A percentile compares a stretch with the other conserved stretches of the same genome.
These are phyloP conservation scores for Kwoniella europaea DNA, from an alignment of 768 basidiomycete genomes.

Conservation along the genomic window DNA sequence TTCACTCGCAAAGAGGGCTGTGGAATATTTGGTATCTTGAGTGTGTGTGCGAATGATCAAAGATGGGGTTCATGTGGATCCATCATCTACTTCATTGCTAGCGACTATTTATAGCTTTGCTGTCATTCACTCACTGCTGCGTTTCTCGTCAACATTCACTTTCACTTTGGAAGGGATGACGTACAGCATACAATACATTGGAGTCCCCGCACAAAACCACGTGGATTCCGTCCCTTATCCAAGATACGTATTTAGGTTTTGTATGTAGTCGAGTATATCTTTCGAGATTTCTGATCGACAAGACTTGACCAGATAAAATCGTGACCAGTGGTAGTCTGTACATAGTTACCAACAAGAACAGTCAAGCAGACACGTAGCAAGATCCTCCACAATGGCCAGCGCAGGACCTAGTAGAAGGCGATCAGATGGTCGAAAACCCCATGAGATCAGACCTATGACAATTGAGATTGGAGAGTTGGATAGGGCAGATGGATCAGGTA, in stretches of 20 bases:
- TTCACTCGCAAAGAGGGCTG: too few species aligned
- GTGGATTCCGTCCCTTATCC: background rate
- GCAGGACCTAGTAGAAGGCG: conserved; percentile 31
- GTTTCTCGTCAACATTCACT: too few species aligned
- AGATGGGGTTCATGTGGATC: background rate
- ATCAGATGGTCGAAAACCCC: conserved; percentile 41
- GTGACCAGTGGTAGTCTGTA: background rate
- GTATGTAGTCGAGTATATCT: background rate
- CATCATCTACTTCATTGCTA: background rate
- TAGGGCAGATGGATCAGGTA: conserved; percentile 59
- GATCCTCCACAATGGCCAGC: background rate
- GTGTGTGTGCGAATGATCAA: background rate
- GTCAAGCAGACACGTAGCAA: too few species aligned
- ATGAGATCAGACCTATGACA: conserved; percentile 45
- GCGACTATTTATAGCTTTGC: background rate
- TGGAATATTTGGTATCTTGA: too few species aligned
- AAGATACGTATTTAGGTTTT: background rate
- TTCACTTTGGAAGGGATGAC: background rate
- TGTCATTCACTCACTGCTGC: too few species aligned
- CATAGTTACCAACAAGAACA: too few species aligned
- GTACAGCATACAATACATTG: background rate
- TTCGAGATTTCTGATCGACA: background rate
- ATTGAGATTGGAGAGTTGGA: conserved; percentile 53
- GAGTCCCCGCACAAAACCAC: background rate
- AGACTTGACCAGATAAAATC: background rate